phyloP scores from a whole-genome alignment of 106 monocot genomes.

The Iris macrosiphon region DNA sequence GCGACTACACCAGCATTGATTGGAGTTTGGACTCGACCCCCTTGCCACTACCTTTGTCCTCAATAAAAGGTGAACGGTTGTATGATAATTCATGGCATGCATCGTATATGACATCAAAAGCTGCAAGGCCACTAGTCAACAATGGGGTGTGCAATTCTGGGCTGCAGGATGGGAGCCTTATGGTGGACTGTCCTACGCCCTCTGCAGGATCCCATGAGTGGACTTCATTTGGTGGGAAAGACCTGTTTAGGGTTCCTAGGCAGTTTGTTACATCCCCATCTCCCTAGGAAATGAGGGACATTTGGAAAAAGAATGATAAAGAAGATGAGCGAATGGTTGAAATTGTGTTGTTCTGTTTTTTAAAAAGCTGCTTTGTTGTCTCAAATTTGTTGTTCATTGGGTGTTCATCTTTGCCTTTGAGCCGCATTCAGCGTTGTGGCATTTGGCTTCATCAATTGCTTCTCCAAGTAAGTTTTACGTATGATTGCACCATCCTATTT shows the following conservation, averaged over 20 bases:
- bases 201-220: slow-evolving; percentile 44
- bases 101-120: background rate
- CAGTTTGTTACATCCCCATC: slow-evolving; percentile 58
- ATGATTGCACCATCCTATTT: no score
- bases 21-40: slow-evolving; percentile 65
- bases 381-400: no score
- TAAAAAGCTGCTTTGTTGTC: no score
- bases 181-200: background rate
- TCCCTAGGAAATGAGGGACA: slow-evolving; percentile 6
- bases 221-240: slow-evolving; percentile 68
- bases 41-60: slow-evolving; percentile 3
- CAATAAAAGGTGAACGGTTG: slow-evolving; percentile 4
- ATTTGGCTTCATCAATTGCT: no score
- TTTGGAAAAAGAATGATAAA: background rate
- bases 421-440: no score
- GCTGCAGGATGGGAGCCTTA: slow-evolving; percentile 8
- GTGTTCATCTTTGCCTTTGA: no score
- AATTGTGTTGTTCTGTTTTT: slow-evolving; percentile 2
- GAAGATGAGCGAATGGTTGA: background rate
- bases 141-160: slow-evolving; percentile 7
- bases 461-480: no score
- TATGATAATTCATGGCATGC: slow-evolving; percentile 11
- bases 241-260: slow-evolving; percentile 66
- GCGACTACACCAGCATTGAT: slow-evolving; percentile 77
- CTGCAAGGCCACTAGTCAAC: background rate